Evolutionary conservation across 768 basidiomycete genomes (phyloP).

Genomic region (Pholiota molesta): DNA sequence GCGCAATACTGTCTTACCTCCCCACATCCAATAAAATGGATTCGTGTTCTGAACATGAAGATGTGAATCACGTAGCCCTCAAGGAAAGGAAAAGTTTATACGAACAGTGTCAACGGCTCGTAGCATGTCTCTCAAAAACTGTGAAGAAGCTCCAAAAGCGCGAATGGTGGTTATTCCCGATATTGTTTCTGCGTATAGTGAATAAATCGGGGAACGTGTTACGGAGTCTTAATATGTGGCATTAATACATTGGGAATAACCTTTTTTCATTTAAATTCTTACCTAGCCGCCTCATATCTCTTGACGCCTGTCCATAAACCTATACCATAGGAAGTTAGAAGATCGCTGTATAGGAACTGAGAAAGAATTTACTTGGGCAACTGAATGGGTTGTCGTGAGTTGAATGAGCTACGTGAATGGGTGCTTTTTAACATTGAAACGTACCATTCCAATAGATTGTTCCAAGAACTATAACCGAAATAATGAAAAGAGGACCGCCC

Average conservation of each 20-base stretch:
- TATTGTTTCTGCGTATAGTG: conserved; percentile 47
- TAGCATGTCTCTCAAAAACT: conserved; percentile 84
- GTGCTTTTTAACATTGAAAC: conserved; percentile 14
- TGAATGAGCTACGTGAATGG: no score
- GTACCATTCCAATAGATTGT: conserved; percentile 72
- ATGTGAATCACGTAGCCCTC: background rate
- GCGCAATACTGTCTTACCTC: conserved; percentile 45
- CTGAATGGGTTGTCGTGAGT: conserved; percentile 16
- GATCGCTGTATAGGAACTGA: background rate
- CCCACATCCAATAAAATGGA: conserved; percentile 93
- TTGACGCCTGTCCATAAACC: conserved; percentile 68
- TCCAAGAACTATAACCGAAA: conserved; percentile 58
- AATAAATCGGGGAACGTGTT: conserved; percentile 42
- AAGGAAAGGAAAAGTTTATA: conserved; percentile 4
- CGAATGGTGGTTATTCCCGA: conserved; percentile 57
- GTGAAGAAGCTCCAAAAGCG: conserved; percentile 86
- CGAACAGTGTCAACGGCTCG: conserved; percentile 78
- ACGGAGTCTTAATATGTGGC: conserved; percentile 28
- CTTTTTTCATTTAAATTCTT: no score
- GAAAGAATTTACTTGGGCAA: conserved; percentile 34
- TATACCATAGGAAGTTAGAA: conserved; percentile 16
- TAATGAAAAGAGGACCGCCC: conserved; percentile 75
- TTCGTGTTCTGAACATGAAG: conserved; percentile 50
- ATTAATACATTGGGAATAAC: background rate
- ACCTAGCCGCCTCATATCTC: conserved; percentile 74